Base-by-base conservation (phyloP, 2,329 filamentous ascomycete species). In the Scytalidium lignicola region DNA sequence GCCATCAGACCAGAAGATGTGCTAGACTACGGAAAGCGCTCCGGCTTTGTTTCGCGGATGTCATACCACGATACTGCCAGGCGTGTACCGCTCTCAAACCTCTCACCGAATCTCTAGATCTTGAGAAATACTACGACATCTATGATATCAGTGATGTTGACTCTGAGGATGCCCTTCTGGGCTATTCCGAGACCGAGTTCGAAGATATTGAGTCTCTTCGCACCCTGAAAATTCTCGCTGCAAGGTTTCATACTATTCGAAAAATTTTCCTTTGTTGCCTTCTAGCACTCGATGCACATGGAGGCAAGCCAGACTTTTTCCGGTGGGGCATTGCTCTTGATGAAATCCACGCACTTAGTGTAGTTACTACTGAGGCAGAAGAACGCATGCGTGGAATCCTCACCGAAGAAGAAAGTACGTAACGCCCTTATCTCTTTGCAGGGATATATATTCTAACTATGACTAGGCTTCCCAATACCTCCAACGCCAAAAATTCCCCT, bases 121-220 rank as follows among this genome's bases (percentile, higher is more conserved):
- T 99, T 41, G 90, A 95, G 59, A 93, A 90, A 68, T 95, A 96
- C 64, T 88, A 93, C 60, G 92, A 97, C 62, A 86, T 92, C 52
- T 91, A 92, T 63, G 88, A 91, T 56, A 82, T 92, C 52, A 87
- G 80, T 53, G 78, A 85, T 50, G 79, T 83, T 49, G 87, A 91
- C 64, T 80, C 89, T 29, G 76, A 80, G 18, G 85, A 89, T 58
- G 80, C 85, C n/a, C 76, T 83, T 56, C 71, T 76, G 41, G 81
- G 82, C 1, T 83, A 85, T 50, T 75, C 78, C 3, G 78, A 82
- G 41, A 70, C 74, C n/a, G 80, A 86, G 43, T 80, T 86, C 51
- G 88, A 95, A 44, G 88, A 95, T 54, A 68, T 77, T 19, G 85
- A 90, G 59, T 88, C 86, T n/a, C 65, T 92, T 22, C 86, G 90